Conservation (phyloP, 129 eudicot genomes). For the Calendula officinalis region DNA sequence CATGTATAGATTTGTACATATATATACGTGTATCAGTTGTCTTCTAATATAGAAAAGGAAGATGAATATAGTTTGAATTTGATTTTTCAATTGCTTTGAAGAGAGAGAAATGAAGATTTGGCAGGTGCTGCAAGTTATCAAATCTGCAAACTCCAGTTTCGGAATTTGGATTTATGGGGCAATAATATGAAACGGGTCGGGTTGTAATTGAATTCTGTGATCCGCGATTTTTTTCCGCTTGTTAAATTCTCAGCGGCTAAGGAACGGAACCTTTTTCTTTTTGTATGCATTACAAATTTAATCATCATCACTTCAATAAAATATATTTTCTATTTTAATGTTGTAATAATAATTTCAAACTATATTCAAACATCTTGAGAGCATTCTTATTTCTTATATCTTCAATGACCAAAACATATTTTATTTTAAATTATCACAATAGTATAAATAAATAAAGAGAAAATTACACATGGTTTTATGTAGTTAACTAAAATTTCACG, state of each 20-base stretch:
- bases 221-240: background rate
- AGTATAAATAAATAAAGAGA: too few species aligned
- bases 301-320: background rate
- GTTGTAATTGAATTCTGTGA: background rate
- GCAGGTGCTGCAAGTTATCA: slow-evolving; percentile 25
- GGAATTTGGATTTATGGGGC: slow-evolving; percentile 13
- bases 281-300: background rate
- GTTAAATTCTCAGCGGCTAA: background rate
- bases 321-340: too few species aligned
- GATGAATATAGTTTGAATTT: slow-evolving; percentile 7
- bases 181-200: slow-evolving; percentile 8
- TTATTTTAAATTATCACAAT: too few species aligned
- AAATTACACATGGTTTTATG: too few species aligned
- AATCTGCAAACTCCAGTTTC: slow-evolving; percentile 17
- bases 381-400: too few species aligned
- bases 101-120: slow-evolving; percentile 19
- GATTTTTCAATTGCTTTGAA: slow-evolving; percentile 15
- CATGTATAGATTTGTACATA: slow-evolving; percentile 18
- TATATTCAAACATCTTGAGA: too few species aligned
- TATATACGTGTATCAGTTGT: slow-evolving; percentile 23
- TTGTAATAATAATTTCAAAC: too few species aligned
- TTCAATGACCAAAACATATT: too few species aligned
- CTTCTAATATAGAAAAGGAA: slow-evolving; percentile 18
- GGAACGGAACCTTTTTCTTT: background rate
- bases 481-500: too few species aligned